Conservation (phyloP, 805 yeast genomes). For the Monosporozyma aquatica region DNA sequence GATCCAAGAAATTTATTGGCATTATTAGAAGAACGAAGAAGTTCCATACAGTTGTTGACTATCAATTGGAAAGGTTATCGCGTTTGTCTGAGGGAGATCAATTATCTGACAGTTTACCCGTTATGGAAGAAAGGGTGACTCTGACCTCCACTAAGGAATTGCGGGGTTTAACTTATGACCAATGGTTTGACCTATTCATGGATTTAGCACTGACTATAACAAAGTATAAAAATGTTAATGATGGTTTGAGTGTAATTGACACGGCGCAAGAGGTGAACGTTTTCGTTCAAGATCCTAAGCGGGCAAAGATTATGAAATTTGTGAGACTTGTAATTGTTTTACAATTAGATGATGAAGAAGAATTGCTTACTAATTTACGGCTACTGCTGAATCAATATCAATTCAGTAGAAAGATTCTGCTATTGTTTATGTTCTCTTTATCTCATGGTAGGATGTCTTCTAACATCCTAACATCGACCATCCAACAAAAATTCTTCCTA, state of each 20-base stretch:
- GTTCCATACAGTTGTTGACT: slow-evolving; percentile 57
- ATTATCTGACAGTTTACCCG: slow-evolving; percentile 29
- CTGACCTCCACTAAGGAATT: slow-evolving; percentile 49
- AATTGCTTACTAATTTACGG: slow-evolving; percentile 52
- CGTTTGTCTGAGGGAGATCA: slow-evolving; percentile 51
- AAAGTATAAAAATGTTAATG: slow-evolving; percentile 46
- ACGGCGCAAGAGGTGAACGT: slow-evolving; percentile 73
- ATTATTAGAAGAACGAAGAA: slow-evolving; percentile 54
- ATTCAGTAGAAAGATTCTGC: slow-evolving; percentile 60
- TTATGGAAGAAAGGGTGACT: slow-evolving; percentile 35
- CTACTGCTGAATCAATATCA: slow-evolving; percentile 58
- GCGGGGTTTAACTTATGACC: slow-evolving; percentile 66
- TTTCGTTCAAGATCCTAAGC: slow-evolving; percentile 55
- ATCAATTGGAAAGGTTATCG: slow-evolving; percentile 59
- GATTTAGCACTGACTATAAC: slow-evolving; percentile 65
- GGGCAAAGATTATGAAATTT: slow-evolving; percentile 51
- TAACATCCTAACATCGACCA: slow-evolving; percentile 60
- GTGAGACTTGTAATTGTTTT: slow-evolving; percentile 57
- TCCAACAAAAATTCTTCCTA: slow-evolving; percentile 81
- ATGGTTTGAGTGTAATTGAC: slow-evolving; percentile 61
- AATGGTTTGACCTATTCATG: slow-evolving; percentile 82
- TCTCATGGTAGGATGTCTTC: slow-evolving; percentile 46
- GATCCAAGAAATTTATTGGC: slow-evolving; percentile 61
- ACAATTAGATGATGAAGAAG: slow-evolving; percentile 39
- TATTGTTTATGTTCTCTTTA: slow-evolving; percentile 58